Evolutionary conservation across 2,329 filamentous ascomycete genomes (phyloP).

Genomic region (Botrytis squamosa): DNA sequence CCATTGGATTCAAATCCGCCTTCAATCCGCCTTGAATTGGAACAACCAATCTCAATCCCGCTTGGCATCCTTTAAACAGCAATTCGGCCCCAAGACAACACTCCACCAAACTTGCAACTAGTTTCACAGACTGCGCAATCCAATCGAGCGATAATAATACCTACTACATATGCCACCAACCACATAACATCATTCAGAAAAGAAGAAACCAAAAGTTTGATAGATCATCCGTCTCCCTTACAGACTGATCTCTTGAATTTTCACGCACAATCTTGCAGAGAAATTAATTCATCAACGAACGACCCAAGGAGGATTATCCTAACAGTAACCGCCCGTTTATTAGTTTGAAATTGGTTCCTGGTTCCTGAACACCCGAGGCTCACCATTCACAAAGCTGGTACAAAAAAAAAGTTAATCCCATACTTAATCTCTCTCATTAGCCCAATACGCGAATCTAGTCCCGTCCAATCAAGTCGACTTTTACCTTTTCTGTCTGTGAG

Average conservation of each 20-base stretch:
- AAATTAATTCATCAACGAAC: not conserved
- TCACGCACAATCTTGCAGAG: too few relatives aligned
- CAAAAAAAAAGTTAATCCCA: constrained; percentile 5
- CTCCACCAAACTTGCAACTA: constrained; percentile 6
- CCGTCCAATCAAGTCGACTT: not conserved
- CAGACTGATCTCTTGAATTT: not conserved
- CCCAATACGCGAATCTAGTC: constrained; percentile 9
- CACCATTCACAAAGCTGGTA: not conserved
- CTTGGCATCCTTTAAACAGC: not conserved
- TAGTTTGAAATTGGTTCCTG: constrained; percentile 16
- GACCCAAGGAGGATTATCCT: not conserved
- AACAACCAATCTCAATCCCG: constrained; percentile 10
- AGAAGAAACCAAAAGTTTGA: not conserved
- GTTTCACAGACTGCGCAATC: constrained; percentile 1
- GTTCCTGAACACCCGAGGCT: constrained; percentile 14
- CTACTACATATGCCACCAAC: not conserved
- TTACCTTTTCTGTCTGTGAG: constrained; percentile 8
- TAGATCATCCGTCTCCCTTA: not conserved
- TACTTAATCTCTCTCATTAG: constrained; percentile 13
- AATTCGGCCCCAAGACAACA: constrained; percentile 1
- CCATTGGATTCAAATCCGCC: not conserved
- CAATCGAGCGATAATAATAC: constrained; percentile 2
- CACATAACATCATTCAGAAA: not conserved
- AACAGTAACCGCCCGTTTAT: not conserved
- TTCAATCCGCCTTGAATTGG: not conserved